These are phyloP conservation scores for Aspergillus quadrilineatus DNA, from an alignment of 2,329 filamentous ascomycete genomes.

Conservation along the genomic window DNA sequence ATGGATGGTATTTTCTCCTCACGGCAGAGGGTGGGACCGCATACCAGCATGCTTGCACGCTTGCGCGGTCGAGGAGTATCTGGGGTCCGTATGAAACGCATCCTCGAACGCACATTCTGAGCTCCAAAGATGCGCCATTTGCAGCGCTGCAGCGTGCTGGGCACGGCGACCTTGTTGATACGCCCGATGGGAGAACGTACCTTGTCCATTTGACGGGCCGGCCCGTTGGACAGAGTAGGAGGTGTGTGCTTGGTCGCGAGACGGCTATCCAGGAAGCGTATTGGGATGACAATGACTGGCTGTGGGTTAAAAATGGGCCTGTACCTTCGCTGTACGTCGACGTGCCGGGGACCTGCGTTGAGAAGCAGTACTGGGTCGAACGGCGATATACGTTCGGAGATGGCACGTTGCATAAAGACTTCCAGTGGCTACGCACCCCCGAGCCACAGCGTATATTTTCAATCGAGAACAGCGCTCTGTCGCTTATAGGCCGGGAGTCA, in stretches of 20 bases:
- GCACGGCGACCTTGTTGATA: slow-evolving; percentile 12
- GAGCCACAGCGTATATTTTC: slow-evolving; percentile 11
- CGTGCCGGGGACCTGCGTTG: neutral
- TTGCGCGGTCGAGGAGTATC: slow-evolving; percentile 26
- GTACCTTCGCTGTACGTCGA: slow-evolving; percentile 12
- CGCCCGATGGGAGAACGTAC: slow-evolving; percentile 5
- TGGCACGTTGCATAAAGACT: slow-evolving; percentile 5
- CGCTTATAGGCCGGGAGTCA: slow-evolving; percentile 10
- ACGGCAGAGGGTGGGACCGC: slow-evolving; percentile 24
- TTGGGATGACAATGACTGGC: slow-evolving; percentile 13
- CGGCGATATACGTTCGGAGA: slow-evolving; percentile 9
- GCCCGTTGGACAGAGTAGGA: slow-evolving; percentile 11
- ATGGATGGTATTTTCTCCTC: slow-evolving; percentile 29
- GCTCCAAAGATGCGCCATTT: slow-evolving; percentile 8
- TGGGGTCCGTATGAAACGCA: slow-evolving; percentile 40
- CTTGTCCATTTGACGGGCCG: slow-evolving; percentile 11
- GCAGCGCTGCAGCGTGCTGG: slow-evolving; percentile 10
- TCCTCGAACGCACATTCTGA: slow-evolving; percentile 2
- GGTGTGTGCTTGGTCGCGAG: slow-evolving; percentile 11
- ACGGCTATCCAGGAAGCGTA: slow-evolving; percentile 10
- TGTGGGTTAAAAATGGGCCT: slow-evolving; percentile 7
- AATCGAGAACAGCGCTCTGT: neutral
- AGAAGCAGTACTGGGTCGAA: slow-evolving; percentile 7
- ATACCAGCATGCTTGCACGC: slow-evolving; percentile 22
- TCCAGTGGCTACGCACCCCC: slow-evolving; percentile 12